Conservation (phyloP, 2,329 filamentous ascomycete genomes). For the Botrytis byssoidea region DNA sequence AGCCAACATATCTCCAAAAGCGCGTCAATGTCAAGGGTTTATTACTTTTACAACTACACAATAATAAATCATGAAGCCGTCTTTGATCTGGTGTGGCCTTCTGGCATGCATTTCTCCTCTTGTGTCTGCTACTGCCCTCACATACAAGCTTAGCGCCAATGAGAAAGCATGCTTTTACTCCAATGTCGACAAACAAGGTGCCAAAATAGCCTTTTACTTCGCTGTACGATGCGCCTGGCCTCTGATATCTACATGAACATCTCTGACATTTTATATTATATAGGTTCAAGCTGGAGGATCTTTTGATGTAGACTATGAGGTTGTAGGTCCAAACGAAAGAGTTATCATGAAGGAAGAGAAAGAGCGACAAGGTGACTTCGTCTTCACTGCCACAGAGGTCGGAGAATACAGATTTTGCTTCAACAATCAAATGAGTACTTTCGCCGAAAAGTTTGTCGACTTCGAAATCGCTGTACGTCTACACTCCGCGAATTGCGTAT, state of each 20-base stretch:
- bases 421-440: conserved; percentile 97
- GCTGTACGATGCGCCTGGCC: conserved; percentile 61
- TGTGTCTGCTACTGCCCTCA: conserved; percentile 84
- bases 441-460: conserved; percentile 95
- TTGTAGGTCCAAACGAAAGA: conserved; percentile 78
- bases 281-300: conserved; percentile 97
- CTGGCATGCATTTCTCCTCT: conserved; percentile 69
- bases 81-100: conserved; percentile 62
- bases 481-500: neutral
- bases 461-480: conserved; percentile 86
- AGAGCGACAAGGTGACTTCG: conserved; percentile 94
- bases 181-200: conserved; percentile 69
- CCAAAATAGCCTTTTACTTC: conserved; percentile 98
- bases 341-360: conserved; percentile 83
- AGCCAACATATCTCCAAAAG: conserved; percentile 19
- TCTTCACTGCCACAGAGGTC: conserved; percentile 84
- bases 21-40: conserved; percentile 3
- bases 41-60: conserved; percentile 9
- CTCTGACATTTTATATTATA: conserved; percentile 1
- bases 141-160: conserved; percentile 85
- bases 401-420: conserved; percentile 98
- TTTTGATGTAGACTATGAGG: conserved; percentile 93
- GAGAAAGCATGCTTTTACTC: conserved; percentile 97
- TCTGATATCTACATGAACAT: neutral
- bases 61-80: conserved; percentile 60